Evolutionary conservation across 169 alveolate genomes (phyloP).

Genomic region (Babesia caballi): DNA sequence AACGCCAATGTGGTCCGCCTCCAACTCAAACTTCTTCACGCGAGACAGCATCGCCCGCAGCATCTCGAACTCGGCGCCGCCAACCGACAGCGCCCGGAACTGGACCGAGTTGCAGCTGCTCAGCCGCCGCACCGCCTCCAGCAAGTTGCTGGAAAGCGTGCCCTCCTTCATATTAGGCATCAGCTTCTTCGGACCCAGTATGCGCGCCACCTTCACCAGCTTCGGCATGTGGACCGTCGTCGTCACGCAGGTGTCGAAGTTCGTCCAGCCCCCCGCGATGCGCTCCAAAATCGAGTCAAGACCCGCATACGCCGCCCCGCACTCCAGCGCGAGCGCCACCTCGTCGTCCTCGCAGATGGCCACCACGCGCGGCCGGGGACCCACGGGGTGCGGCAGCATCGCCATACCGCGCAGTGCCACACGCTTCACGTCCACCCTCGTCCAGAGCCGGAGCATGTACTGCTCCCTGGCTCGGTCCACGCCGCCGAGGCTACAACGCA

Average conservation of each 20-base stretch:
- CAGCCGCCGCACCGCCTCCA: constrained; percentile 62
- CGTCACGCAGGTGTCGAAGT: constrained; percentile 85
- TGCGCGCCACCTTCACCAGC: constrained; percentile 83
- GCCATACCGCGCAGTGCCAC: constrained; percentile 50
- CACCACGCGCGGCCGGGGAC: constrained; percentile 43
- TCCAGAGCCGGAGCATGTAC: constrained; percentile 26
- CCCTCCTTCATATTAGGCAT: constrained; percentile 91
- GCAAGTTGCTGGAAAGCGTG: constrained; percentile 61
- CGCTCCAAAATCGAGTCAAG: constrained; percentile 63
- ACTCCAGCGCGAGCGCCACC: constrained; percentile 30
- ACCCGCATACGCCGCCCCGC: constrained; percentile 77
- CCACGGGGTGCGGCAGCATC: constrained; percentile 51
- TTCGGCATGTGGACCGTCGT: constrained; percentile 80
- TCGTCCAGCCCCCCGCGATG: constrained; percentile 82
- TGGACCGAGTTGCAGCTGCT: constrained; percentile 70
- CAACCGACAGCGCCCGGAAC: constrained; percentile 67
- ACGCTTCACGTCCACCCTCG: constrained; percentile 41
- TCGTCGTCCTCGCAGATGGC: constrained; percentile 64
- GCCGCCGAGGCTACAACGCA: not conserved
- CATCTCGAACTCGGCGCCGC: constrained; percentile 5
- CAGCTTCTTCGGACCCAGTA: constrained; percentile 89
- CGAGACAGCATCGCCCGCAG: not conserved
- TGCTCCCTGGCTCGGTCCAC: not conserved
- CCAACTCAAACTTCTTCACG: not conserved
- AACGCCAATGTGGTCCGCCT: constrained; percentile 15